Conservation (phyloP, 2,329 filamentous ascomycete species). For the Aquanectria penicillioides region DNA sequence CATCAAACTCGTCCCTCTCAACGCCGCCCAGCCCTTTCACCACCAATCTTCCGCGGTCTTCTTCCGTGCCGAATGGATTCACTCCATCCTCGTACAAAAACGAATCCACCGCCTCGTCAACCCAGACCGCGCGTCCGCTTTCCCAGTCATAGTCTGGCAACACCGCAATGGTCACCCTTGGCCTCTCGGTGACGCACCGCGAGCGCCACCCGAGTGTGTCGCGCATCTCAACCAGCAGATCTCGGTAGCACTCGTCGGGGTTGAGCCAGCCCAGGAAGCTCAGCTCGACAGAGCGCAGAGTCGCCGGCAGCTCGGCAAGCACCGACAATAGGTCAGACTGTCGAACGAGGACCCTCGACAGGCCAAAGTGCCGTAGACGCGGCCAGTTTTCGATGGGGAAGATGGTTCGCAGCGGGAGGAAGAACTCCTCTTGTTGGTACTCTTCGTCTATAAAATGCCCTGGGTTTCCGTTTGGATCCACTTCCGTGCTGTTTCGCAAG, state of each 20-base stretch:
- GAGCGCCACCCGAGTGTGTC: neutral
- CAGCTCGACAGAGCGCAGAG: conserved; percentile 44
- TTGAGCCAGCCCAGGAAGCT: conserved; percentile 40
- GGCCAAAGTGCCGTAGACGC: conserved; percentile 43
- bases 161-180: too few relatives aligned
- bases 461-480: neutral
- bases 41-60: too few relatives aligned
- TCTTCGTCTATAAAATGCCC: neutral
- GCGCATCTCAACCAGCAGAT: neutral
- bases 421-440: neutral
- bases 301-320: conserved; percentile 38
- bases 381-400: conserved; percentile 44
- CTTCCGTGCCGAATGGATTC: neutral
- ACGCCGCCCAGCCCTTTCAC: neutral
- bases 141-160: too few relatives aligned
- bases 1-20: too few relatives aligned
- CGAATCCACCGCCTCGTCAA: neutral
- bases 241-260: neutral
- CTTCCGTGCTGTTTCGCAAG: conserved; percentile 14
- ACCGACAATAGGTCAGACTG: conserved; percentile 41
- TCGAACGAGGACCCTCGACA: conserved; percentile 40
- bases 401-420: conserved; percentile 37
- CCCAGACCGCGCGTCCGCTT: neutral
- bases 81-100: neutral
- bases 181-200: too few relatives aligned